Conservation (phyloP, 371 early-diverging fungal species). For the Zychaea mexicana region DNA sequence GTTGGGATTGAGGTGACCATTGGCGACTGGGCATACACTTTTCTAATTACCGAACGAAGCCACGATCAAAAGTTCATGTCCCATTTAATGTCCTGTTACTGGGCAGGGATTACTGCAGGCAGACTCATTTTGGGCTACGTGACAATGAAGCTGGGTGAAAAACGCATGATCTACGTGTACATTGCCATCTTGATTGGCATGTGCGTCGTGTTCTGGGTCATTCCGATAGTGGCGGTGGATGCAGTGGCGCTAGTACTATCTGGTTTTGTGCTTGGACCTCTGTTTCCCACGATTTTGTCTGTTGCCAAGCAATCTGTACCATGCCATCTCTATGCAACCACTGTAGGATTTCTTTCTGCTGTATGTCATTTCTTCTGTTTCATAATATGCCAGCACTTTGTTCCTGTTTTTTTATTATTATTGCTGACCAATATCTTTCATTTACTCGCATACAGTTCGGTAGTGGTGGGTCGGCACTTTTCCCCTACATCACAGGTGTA, state of each 20-base stretch:
- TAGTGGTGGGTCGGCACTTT: slow-evolving; percentile 24
- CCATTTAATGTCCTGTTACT: slow-evolving; percentile 25
- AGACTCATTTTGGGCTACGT: slow-evolving; percentile 21
- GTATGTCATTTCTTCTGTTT: slow-evolving; percentile 1
- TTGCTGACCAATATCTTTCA: background rate
- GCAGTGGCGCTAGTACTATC: slow-evolving; percentile 16
- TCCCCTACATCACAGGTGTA: slow-evolving; percentile 24
- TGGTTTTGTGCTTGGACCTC: slow-evolving; percentile 26
- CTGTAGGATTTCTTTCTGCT: slow-evolving; percentile 25
- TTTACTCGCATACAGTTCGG: slow-evolving; percentile 8
- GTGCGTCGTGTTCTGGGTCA: slow-evolving; percentile 16
- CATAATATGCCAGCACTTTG: background rate
- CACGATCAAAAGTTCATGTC: slow-evolving; percentile 16
- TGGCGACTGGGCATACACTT: slow-evolving; percentile 26
- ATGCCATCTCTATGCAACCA: slow-evolving; percentile 17
- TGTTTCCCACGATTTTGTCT: slow-evolving; percentile 30
- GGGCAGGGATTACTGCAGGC: slow-evolving; percentile 11
- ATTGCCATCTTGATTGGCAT: slow-evolving; percentile 14
- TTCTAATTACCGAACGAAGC: slow-evolving; percentile 22
- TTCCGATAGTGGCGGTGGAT: slow-evolving; percentile 12
- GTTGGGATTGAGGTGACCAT: slow-evolving; percentile 31
- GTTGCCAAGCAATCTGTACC: slow-evolving; percentile 20
- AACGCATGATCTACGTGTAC: slow-evolving; percentile 24
- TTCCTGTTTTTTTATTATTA: background rate
- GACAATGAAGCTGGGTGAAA: slow-evolving; percentile 23